These are phyloP conservation scores for Baudoinia panamericana DNA, from an alignment of 495 filamentous ascomycete genomes.

Conservation along the genomic window DNA sequence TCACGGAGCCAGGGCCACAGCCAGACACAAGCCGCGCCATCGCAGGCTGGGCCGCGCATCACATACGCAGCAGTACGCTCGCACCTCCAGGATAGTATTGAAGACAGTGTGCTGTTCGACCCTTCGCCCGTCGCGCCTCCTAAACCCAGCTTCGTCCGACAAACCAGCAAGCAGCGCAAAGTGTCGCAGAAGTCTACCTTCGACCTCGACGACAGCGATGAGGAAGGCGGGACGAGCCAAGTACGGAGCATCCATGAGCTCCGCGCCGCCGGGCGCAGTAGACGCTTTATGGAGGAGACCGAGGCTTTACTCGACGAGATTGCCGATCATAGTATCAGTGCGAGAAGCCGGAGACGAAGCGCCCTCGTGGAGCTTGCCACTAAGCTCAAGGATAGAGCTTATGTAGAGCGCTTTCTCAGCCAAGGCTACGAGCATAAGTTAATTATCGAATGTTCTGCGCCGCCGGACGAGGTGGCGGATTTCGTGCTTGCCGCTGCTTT, in stretches of 20 bases:
- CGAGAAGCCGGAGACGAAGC: slow-evolving; percentile 37
- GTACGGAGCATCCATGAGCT: slow-evolving; percentile 85
- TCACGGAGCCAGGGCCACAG: slow-evolving; percentile 8
- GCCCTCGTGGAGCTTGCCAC: slow-evolving; percentile 44
- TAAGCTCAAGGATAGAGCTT: slow-evolving; percentile 52
- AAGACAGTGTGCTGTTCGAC: slow-evolving; percentile 19
- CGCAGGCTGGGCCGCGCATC: slow-evolving; percentile 32
- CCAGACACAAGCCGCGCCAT: slow-evolving; percentile 4
- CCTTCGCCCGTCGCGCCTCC: slow-evolving; percentile 14
- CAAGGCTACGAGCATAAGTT: slow-evolving; percentile 58
- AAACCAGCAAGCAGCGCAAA: slow-evolving; percentile 6
- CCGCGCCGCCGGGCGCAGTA: slow-evolving; percentile 71
- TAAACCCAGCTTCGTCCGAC: background rate
- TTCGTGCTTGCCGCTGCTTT: slow-evolving; percentile 45
- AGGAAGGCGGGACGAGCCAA: slow-evolving; percentile 33
- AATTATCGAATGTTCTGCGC: slow-evolving; percentile 35
- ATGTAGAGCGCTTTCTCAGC: slow-evolving; percentile 62
- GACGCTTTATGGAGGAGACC: slow-evolving; percentile 64
- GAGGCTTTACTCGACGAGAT: slow-evolving; percentile 79
- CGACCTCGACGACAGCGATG: slow-evolving; percentile 27
- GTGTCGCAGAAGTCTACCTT: slow-evolving; percentile 14
- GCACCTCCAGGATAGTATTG: slow-evolving; percentile 37
- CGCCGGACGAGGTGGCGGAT: slow-evolving; percentile 35
- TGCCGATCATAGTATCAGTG: slow-evolving; percentile 39
- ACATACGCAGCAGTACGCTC: slow-evolving; percentile 54